Evolutionary conservation across 768 basidiomycete genomes (phyloP), one percentile per base, ranked within the genome.

Genomic region (Mycena galopus): DNA sequence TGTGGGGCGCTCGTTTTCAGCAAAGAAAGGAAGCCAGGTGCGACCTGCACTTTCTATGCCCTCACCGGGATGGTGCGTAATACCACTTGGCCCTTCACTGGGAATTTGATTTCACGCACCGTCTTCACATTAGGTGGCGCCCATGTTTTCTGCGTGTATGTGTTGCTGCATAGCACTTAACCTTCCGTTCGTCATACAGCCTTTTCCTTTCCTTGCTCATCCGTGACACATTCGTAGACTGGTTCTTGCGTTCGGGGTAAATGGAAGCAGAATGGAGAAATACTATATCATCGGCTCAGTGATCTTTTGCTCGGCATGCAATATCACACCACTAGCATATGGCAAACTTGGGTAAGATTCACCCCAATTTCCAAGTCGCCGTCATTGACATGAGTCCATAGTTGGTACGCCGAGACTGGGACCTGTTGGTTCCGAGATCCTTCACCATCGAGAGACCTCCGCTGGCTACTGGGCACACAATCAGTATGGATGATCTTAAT

Each of bases 211-310:
- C 8, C 47, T n/a, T 50, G n/a, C n/a, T 50, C n/a, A 50, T 50
- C 47, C 47, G 47, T 50, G 47, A 50, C 47, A n/a, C 47, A 50
- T 50, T 44, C 23, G n/a, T 37, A 66, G 65, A 44, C 21, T 66
- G n/a, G 65, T 66, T 21, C 39, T 57, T n/a, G 29, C 57, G 5
- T 30, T 56, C 39, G 53, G 65, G 23, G 29, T 66, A 27, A 66
- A 66, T 55, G 65, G 65, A 4, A 42, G 29, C 10, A 42, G 8
- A 5, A 66, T 57, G 64, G 64, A 65, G 32, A 65, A 65, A 64
- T 64, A 64, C 50, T 64, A 64, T 23, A 51, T 64, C 30, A 33
- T 35, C 50, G 35, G 35, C 4, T 61, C 59, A 14, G 14, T 33
- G 14, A 47, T 64, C 50, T 19, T 35, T 8, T 51, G 21, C 42